Evolutionary conservation across 768 basidiomycete genomes (phyloP), one percentile per base, ranked within the genome.

Genomic region (Saitozyma podzolica): DNA sequence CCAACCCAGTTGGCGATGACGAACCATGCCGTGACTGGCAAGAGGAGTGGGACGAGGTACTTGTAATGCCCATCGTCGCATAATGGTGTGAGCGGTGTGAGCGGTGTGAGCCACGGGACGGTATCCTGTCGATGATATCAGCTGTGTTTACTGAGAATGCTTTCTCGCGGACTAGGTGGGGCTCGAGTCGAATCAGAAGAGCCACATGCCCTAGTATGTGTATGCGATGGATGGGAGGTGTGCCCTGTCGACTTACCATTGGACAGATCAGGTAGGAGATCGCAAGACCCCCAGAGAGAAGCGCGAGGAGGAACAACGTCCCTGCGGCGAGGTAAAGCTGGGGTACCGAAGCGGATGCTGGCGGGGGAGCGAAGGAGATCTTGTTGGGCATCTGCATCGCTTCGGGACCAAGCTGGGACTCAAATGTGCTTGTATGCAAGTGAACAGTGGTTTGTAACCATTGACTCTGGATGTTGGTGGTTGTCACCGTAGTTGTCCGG

Each of bases 1-100:
- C 94, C 94, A 45, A 95, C 91, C 95, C 95, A 98, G 73, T 97
- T 97, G 48, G 92, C 92, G 72, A 98, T 98, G 57, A 92, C 89
- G 78, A 93, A 95, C 80, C 91, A 93, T 47, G 88, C 83, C 9
- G 84, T 86, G 8, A 88, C 87, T 11, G 95, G 92, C 50, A 97
- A 84, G 50, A 93, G 82, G 45, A 96, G 80, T 10, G 93, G 80
- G 40, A 80, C 72, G 68, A 95, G 86, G 80, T 95, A 96, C 80
- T 93, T 94, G 86, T 95, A 95, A 75, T 96, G 91, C 20, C 82
- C 85, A 81, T 95, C 93, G 47, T 80, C 70, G 62, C 73, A 74
- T 17, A 58, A 8, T 9, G 6, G 6, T 29, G n/a, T n/a, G n/a
- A n/a, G n/a, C n/a, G n/a, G n/a, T n/a, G n/a, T n/a, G n/a, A n/a